Percentiles rank a stretch among this genome's conserved stretches.
Evolutionary conservation across 2,329 filamentous ascomycete species (phyloP).

Genomic region (Acephala macrosclerotiorum): DNA sequence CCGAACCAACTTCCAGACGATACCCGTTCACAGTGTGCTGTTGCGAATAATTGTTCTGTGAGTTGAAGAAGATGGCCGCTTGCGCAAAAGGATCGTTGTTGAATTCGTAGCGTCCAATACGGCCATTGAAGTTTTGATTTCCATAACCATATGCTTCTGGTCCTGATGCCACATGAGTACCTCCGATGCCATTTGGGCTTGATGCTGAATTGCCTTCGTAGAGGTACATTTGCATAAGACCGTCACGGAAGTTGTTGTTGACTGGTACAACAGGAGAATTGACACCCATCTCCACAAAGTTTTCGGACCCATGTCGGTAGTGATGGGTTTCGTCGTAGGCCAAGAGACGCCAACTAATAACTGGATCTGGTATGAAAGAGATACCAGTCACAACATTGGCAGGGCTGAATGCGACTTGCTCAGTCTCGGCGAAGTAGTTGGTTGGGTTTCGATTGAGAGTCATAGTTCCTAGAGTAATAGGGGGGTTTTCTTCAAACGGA

Average conservation of each 20-base stretch:
- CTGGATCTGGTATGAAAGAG: not conserved
- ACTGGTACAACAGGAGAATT: slow-evolving; percentile 6
- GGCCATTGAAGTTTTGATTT: slow-evolving; percentile 2
- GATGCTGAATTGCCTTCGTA: slow-evolving; percentile 3
- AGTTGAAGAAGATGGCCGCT: slow-evolving; percentile 5
- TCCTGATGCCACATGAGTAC: not conserved
- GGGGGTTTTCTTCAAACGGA: not conserved
- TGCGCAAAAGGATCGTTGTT: slow-evolving; percentile 1
- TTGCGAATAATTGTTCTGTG: not conserved
- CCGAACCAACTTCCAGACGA: not conserved
- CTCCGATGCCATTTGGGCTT: not conserved
- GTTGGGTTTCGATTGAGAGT: not conserved
- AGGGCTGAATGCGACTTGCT: slow-evolving; percentile 1
- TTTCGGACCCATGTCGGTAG: slow-evolving; percentile 1
- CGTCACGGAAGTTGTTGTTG: slow-evolving; percentile 8
- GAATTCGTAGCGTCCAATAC: slow-evolving; percentile 6
- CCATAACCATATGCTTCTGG: not conserved
- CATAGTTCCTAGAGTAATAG: slow-evolving; percentile 1
- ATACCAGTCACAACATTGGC: slow-evolving; percentile 4
- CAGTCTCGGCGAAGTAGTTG: slow-evolving; percentile 5
- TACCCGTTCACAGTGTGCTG: not conserved
- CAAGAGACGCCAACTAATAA: not conserved
- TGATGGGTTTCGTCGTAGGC: slow-evolving; percentile 7
- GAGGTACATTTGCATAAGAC: slow-evolving; percentile 6
- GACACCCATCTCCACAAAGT: slow-evolving; percentile 3